phyloP scores from a whole-genome alignment of 2,329 filamentous ascomycete species.

The Diaporthe sp. region DNA sequence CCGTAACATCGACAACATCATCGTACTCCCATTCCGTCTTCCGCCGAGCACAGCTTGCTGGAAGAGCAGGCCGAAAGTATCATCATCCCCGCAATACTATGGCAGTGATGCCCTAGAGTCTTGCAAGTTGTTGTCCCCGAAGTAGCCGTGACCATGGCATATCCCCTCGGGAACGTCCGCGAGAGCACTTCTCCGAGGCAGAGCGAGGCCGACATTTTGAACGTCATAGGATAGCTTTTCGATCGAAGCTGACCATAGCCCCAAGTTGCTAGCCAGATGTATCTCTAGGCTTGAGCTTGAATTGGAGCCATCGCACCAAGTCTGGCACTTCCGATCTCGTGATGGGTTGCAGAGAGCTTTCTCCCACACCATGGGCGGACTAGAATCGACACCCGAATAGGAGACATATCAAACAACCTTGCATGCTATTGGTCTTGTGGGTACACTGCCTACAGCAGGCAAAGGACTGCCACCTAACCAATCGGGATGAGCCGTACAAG shows the following conservation, averaged over 20 bases:
- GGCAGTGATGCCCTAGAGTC: neutral
- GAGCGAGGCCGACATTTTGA: neutral
- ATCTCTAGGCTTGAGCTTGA: neutral
- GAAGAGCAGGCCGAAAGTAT: neutral
- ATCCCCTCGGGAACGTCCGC: neutral
- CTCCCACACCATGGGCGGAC: neutral
- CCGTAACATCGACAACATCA: neutral
- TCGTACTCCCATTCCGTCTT: neutral
- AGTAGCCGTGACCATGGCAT: neutral
- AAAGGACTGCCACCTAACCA: neutral
- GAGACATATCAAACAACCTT: neutral
- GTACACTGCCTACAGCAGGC: neutral
- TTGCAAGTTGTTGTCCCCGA: neutral
- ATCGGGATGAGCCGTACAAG: neutral
- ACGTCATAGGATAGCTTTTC: neutral
- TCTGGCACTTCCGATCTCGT: neutral
- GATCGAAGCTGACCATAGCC: neutral
- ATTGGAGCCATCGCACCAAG: neutral
- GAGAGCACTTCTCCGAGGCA: neutral
- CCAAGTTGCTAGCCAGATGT: neutral
- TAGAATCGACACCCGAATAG: neutral
- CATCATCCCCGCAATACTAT: neutral
- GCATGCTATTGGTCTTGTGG: neutral
- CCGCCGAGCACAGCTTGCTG: neutral
- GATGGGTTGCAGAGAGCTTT: neutral